These are phyloP conservation scores for Nicotiana tomentosiformis DNA, from an alignment of 257 asterid genomes.

Conservation along the genomic window DNA sequence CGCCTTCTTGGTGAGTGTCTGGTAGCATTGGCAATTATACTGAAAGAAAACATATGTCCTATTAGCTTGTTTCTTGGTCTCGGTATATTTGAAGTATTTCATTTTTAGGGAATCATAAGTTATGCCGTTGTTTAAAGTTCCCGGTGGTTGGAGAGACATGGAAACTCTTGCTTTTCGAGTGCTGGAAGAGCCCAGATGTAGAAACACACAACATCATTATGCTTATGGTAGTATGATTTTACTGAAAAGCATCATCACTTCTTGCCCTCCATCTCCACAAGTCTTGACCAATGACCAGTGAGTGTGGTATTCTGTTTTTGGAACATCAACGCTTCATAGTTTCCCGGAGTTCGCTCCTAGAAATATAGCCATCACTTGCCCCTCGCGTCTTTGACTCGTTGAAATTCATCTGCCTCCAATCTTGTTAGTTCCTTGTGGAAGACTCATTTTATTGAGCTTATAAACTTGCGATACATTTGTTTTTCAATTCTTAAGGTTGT, in stretches of 20 bases:
- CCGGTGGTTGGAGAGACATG: neutral
- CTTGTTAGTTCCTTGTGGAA: neutral
- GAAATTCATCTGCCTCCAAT: neutral
- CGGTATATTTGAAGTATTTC: neutral
- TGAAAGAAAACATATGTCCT: neutral
- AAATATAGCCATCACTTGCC: neutral
- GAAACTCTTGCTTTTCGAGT: neutral
- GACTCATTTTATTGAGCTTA: neutral
- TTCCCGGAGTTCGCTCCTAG: neutral
- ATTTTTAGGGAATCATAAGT: neutral
- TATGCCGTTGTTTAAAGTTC: neutral
- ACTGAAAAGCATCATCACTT: no score
- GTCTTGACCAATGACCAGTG: no score
- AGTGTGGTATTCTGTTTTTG: no score
- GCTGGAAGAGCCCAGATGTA: neutral
- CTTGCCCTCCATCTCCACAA: no score
- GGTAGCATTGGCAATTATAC: neutral
- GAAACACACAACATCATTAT: neutral
- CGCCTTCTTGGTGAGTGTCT: constrained; percentile 81
- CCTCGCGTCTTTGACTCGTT: neutral
- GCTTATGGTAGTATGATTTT: neutral
- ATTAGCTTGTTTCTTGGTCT: neutral
- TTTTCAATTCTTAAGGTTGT: neutral
- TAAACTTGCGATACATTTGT: neutral
- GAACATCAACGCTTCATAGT: neutral